Evolutionary conservation across 75 land plant species (phyloP), one percentile per base, ranked within the genome.

Genomic region (Picea glauca): DNA sequence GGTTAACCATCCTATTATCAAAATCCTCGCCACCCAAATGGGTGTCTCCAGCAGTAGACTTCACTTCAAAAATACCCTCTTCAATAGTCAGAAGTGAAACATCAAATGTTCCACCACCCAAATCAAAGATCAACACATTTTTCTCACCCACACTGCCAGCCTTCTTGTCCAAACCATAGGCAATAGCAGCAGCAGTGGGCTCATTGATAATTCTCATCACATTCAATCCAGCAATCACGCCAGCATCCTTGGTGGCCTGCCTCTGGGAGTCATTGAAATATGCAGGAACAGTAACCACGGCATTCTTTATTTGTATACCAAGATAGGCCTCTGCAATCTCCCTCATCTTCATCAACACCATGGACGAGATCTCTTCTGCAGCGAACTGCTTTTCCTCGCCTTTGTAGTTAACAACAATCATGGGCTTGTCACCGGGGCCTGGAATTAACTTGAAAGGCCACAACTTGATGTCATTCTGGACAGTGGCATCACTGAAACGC

Each of bases 121-220:
- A 74, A 30, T 85, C 88, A 58, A 87, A 87, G 62, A 82, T 85
- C 35, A 88, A 78, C 5, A 89, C 87, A 77, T 89, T 87, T 81
- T 78, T 83, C 90, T 89, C 87, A 62, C 82, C 84, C 62, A 40
- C 68, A 13, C 80, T 77, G 23, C 80, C 40, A 1, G 80, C 80
- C 78, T 87, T 89, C 90, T 89, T 87, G 74, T 87, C 91, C 26
- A 89, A 76, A 50, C 91, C 90, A 59, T 89, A 89, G 31, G 91
- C 91, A 72, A 89, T 89, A 15, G 90, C 91, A 60, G 91, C 91
- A 77, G 87, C 90, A 18, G 90, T 89, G 3, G 90, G 91, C 63
- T 89, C 91, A 54, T 81, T 88, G 74, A 88, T 83, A 5, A 88
- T 87, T 2, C 87, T 58, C 87, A 81, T 82, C n/a, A 84, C 88